Percentiles rank a stretch among this genome's conserved stretches.
These are phyloP conservation scores for Luffa acutangula DNA, from an alignment of 306 rosid species.

Conservation along the genomic window DNA sequence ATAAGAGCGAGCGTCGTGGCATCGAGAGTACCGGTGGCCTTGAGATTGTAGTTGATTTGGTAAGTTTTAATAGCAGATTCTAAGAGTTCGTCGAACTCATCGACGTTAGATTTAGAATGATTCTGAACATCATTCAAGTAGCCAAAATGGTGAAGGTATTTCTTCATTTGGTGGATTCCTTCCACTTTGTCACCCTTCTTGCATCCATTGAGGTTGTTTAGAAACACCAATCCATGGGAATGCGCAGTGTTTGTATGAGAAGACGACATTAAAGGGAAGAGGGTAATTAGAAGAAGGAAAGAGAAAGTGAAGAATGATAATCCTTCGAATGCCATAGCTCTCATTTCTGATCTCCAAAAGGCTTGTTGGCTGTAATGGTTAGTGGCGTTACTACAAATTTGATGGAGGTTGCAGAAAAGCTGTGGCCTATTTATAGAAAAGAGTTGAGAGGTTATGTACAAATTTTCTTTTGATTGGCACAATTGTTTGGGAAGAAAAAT, in stretches of 20 bases:
- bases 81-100: constrained; percentile 10
- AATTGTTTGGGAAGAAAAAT: not conserved
- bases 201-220: constrained; percentile 11
- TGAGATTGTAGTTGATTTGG: constrained; percentile 13
- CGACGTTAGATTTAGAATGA: not conserved
- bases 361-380: not conserved
- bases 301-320: not conserved
- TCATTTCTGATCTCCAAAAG: not conserved
- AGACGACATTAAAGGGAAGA: not conserved
- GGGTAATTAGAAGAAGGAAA: not conserved
- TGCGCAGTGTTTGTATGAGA: not conserved
- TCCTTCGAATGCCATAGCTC: not conserved
- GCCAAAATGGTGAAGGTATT: constrained; percentile 13
- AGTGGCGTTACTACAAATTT: not conserved
- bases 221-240: not conserved
- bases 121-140: not conserved
- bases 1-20: constrained; percentile 7
- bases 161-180: constrained; percentile 12
- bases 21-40: constrained; percentile 17
- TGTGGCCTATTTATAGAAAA: not conserved
- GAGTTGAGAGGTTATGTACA: not conserved
- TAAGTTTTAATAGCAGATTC: constrained; percentile 21
- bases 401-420: not conserved
- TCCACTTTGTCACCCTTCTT: constrained; percentile 10
- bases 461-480: not conserved